phyloP scores from a whole-genome alignment of 2,329 filamentous ascomycete genomes.

The Karstenula rhodostoma region DNA sequence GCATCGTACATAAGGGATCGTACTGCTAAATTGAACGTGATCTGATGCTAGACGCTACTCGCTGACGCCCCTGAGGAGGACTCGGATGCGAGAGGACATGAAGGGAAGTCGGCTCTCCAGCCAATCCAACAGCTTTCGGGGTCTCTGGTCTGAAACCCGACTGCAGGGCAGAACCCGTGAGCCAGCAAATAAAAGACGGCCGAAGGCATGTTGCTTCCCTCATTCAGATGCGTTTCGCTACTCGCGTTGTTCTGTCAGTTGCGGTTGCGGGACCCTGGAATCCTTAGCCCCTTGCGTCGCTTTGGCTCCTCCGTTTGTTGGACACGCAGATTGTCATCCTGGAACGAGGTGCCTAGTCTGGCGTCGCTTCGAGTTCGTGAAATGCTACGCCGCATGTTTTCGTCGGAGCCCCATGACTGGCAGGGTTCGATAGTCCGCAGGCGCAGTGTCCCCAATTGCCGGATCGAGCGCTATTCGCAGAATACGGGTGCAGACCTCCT shows the following conservation, averaged over 20 bases:
- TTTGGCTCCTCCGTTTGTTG: conserved; percentile 5
- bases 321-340: neutral
- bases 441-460: conserved; percentile 23
- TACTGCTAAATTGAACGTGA: neutral
- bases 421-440: conserved; percentile 27
- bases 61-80: neutral
- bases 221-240: conserved; percentile 6
- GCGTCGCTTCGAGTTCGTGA: neutral
- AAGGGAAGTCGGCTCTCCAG: neutral
- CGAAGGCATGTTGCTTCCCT: neutral
- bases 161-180: neutral
- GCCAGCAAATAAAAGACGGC: neutral
- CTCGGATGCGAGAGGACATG: neutral
- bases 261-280: conserved; percentile 3
- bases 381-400: conserved; percentile 14
- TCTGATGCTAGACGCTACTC: conserved; percentile 1
- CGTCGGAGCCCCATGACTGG: conserved; percentile 22
- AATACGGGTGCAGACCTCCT: neutral
- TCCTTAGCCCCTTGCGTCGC: conserved; percentile 10
- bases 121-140: neutral
- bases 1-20: neutral
- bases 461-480: conserved; percentile 19
- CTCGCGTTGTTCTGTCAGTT: conserved; percentile 5
- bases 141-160: neutral
- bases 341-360: conserved; percentile 2